Conservation (phyloP, 2,329 filamentous ascomycete genomes). For the Huntiella decipiens region DNA sequence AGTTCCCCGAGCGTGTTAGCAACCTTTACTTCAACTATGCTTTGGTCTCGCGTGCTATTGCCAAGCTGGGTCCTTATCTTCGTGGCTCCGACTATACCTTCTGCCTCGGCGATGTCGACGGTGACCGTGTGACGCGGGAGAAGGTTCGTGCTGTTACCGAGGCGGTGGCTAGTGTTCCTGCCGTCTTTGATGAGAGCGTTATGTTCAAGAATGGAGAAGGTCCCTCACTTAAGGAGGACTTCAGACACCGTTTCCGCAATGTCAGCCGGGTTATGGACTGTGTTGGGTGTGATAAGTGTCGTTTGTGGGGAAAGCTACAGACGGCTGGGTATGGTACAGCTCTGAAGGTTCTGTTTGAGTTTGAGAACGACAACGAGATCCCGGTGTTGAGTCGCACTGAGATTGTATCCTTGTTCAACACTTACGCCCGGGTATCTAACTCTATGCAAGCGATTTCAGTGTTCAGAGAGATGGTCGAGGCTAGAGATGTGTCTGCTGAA, state of each 20-base stretch:
- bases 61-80: constrained; percentile 72
- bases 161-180: constrained; percentile 46
- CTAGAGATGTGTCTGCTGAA: background rate
- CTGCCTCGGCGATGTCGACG: constrained; percentile 65
- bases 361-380: constrained; percentile 46
- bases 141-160: constrained; percentile 64
- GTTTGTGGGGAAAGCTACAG: constrained; percentile 94
- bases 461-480: constrained; percentile 41
- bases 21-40: constrained; percentile 99
- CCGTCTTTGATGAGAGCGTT: constrained; percentile 83
- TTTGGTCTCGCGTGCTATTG: constrained; percentile 74
- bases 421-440: constrained; percentile 68
- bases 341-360: constrained; percentile 89
- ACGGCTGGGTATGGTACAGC: constrained; percentile 88
- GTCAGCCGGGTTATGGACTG: constrained; percentile 96
- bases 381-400: constrained; percentile 73
- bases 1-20: constrained; percentile 74
- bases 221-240: constrained; percentile 80
- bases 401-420: constrained; percentile 87
- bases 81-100: constrained; percentile 57
- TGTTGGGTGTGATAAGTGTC: constrained; percentile 94
- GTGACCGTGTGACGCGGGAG: constrained; percentile 61
- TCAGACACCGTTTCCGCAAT: constrained; percentile 91
- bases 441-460: constrained; percentile 56
- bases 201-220: constrained; percentile 77